Percentiles rank a stretch among this genome's conserved stretches.
Conservation (phyloP, 2,329 filamentous ascomycete genomes). For the Paramyrothecium roridum region DNA sequence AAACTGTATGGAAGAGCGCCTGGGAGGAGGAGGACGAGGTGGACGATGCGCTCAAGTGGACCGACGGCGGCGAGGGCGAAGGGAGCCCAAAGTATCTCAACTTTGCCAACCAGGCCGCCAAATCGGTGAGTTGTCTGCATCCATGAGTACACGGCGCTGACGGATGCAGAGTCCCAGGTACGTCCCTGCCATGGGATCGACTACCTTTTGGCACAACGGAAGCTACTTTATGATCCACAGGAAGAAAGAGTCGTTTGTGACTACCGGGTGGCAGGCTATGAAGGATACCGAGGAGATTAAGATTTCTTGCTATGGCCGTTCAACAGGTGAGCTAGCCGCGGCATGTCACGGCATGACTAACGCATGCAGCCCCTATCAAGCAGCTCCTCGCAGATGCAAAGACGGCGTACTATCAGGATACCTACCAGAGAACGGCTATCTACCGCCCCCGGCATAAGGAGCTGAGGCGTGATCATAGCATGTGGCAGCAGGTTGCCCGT, state of each 20-base stretch:
- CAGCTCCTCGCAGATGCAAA: constrained; percentile 51
- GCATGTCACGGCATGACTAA: neutral
- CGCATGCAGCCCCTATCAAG: constrained; percentile 47
- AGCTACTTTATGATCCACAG: constrained; percentile 47
- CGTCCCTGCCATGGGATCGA: constrained; percentile 50
- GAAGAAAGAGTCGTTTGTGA: constrained; percentile 38
- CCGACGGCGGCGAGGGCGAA: constrained; percentile 33
- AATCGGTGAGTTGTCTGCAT: constrained; percentile 31
- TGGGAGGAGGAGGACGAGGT: constrained; percentile 54
- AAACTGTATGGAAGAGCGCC: constrained; percentile 50
- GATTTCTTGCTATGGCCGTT: constrained; percentile 53
- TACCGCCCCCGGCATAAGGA: constrained; percentile 49
- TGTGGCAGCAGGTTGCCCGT: constrained; percentile 56
- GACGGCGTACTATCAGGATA: constrained; percentile 46
- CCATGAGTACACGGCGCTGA: neutral
- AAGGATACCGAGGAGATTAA: constrained; percentile 51
- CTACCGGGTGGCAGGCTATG: constrained; percentile 31
- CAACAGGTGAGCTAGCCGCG: constrained; percentile 20
- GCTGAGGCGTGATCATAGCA: constrained; percentile 40
- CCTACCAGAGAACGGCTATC: constrained; percentile 55
- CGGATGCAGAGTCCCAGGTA: constrained; percentile 42
- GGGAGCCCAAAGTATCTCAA: constrained; percentile 47
- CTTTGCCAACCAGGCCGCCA: constrained; percentile 56
- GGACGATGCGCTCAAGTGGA: constrained; percentile 31
- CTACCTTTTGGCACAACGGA: constrained; percentile 52